Percentiles rank a stretch among this genome's conserved stretches.
phyloP scores from a whole-genome alignment of 306 rosid species.

The Clitoria ternatea region DNA sequence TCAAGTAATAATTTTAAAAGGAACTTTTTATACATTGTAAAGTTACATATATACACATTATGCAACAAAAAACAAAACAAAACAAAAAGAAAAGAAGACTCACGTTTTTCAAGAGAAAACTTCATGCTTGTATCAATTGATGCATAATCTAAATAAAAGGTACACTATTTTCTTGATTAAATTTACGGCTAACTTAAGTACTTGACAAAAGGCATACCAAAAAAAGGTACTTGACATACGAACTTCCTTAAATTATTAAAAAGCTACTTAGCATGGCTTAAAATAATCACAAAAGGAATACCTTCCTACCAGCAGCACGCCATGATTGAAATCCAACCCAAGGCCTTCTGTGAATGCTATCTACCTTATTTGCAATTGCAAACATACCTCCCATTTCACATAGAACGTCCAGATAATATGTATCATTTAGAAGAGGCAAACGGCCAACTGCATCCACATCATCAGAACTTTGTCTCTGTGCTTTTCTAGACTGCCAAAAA shows the following conservation, averaged over 20 bases:
- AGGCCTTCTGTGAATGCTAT: constrained; percentile 79
- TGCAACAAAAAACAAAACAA: background rate
- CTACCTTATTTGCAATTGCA: constrained; percentile 85
- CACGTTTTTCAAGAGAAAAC: constrained; percentile 16
- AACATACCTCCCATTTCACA: constrained; percentile 98
- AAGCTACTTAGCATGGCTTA: background rate
- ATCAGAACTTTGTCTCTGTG: constrained; percentile 78
- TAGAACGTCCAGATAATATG: constrained; percentile 62
- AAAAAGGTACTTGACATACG: too few species aligned
- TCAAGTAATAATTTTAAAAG: constrained; percentile 15
- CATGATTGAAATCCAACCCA: constrained; percentile 99
- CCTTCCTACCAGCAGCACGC: constrained; percentile 99
- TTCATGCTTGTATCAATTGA: background rate
- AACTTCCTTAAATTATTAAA: constrained; percentile 15
- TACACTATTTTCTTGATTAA: background rate
- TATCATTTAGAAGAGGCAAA: constrained; percentile 70
- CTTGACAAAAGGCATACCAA: too few species aligned
- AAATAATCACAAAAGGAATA: constrained; percentile 38
- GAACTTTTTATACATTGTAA: background rate
- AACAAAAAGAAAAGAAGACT: constrained; percentile 10
- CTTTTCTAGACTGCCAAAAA: constrained; percentile 72
- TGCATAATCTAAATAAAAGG: constrained; percentile 7
- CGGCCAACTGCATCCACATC: constrained; percentile 84
- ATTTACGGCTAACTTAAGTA: background rate
- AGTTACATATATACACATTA: background rate